Evolutionary conservation across 2,329 filamentous ascomycete species (phyloP).

Genomic region (Colletotrichum eremochloae): DNA sequence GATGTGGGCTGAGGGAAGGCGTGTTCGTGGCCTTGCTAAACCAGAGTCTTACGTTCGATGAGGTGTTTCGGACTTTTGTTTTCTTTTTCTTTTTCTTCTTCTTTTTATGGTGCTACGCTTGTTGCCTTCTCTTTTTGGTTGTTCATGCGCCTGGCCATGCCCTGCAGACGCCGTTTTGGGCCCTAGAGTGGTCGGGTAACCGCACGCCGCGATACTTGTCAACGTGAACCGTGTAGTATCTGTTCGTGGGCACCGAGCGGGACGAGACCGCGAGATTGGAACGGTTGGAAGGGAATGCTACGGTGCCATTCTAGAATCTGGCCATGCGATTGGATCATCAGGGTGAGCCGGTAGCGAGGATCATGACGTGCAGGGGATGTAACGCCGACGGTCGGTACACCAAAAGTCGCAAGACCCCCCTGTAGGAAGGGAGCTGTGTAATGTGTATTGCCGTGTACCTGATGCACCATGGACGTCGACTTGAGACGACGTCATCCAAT

Average conservation of each 20-base stretch:
- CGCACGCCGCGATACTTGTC: too few species aligned
- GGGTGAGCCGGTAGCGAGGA: neutral
- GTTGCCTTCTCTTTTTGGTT: neutral
- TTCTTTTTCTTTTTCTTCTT: neutral
- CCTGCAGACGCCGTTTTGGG: neutral
- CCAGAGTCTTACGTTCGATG: constrained; percentile 5
- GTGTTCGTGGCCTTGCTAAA: neutral
- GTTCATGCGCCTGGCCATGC: constrained; percentile 3
- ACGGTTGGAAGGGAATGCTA: neutral
- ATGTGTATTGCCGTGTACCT: too few species aligned
- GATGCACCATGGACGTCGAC: neutral
- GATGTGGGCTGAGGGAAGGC: neutral
- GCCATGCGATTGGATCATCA: neutral
- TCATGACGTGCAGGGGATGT: neutral
- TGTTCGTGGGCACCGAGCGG: too few species aligned
- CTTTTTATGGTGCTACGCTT: constrained; percentile 11
- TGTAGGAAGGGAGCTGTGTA: neutral
- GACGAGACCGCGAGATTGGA: neutral
- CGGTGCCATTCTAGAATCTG: neutral
- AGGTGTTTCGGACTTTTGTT: constrained; percentile 11
- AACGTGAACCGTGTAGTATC: neutral
- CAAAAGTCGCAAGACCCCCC: neutral
- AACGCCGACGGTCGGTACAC: neutral
- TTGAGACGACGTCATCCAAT: neutral
- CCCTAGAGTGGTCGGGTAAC: too few species aligned